Percentiles rank a stretch among this genome's conserved stretches.
phyloP scores from a whole-genome alignment of 2,329 filamentous ascomycete genomes.

The Tolypocladium nubicola region DNA sequence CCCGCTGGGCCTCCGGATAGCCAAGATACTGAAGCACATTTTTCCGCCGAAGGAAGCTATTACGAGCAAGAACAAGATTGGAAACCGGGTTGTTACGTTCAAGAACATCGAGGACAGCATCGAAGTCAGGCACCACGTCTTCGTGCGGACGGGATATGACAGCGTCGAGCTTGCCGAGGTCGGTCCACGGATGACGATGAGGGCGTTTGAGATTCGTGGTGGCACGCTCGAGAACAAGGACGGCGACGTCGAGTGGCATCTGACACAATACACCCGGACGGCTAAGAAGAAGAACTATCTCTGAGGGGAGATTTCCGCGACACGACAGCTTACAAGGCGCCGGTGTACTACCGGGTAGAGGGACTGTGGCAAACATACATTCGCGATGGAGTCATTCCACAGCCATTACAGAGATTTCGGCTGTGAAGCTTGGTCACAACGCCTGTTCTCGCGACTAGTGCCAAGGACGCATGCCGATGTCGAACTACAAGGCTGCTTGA shows the following conservation, averaged over 20 bases:
- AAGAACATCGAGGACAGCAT: constrained; percentile 91
- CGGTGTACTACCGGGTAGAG: neutral
- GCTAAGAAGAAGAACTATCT: constrained; percentile 64
- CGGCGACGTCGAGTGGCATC: constrained; percentile 91
- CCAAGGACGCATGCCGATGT: neutral
- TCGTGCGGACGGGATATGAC: constrained; percentile 84
- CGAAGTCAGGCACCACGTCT: constrained; percentile 74
- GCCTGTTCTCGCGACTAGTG: neutral
- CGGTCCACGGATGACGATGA: constrained; percentile 94
- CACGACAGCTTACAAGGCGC: neutral
- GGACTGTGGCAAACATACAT: neutral
- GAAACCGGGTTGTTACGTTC: constrained; percentile 84
- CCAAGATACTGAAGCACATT: constrained; percentile 85
- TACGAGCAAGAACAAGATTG: constrained; percentile 63
- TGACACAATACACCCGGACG: constrained; percentile 91
- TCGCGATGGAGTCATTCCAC: neutral
- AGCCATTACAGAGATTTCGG: neutral
- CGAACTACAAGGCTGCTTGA: neutral
- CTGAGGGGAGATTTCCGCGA: neutral
- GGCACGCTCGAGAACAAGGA: constrained; percentile 91
- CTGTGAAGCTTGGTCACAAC: neutral
- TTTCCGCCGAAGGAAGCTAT: constrained; percentile 80
- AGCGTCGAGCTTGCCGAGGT: constrained; percentile 84
- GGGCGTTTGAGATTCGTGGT: constrained; percentile 82
- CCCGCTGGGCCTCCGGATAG: constrained; percentile 67